Base-by-base conservation (phyloP, 257 asterid genomes). In the Catharanthus roseus region DNA sequence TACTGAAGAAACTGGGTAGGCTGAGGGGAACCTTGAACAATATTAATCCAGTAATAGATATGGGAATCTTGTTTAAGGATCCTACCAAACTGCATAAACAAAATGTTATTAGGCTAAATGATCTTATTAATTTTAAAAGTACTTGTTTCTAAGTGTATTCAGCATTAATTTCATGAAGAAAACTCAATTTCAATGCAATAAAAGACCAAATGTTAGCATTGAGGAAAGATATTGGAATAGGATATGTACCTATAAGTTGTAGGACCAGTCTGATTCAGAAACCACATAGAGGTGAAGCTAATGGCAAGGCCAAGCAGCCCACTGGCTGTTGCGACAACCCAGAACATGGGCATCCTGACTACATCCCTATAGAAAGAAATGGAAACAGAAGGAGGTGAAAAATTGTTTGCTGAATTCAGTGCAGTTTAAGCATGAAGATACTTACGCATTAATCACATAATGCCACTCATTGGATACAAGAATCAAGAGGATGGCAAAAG, bases 221-320 rank as follows among this genome's bases (percentile, higher is more conserved):
- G 44, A 36, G 6, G 21, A 21, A 29, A 33, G 44, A 5, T 21
- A 18, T 57, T 49, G 23, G 18, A 21, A 63, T 28, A 41, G 21
- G 3, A 29, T 36, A 19, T 38, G 58, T 71, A 78, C 88, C 88
- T 84, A 80, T 84, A 84, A 55, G 88, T 84, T 36, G 88, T 84
- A 58, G 88, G 88, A 45, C 85, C 73, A 41, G 88, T 81, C 75
- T 84, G 85, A 73, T 75, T 69, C 70, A 84, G 74, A 68, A 84
- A 84, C 88, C 88, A 84, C 82, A 84, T 81, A 11, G 88, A 81
- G 41, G 84, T 76, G 81, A 84, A 84, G 80, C 88, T 84, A 65
- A 84, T 78, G 79, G 88, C 82, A 19, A 84, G 80, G 5, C 88
- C 88, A 67, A 84, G 79, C 60, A 84, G 70, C 45, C 88, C 88